Conservation (phyloP, 1,139 yeast species). For the Torulaspora globosa region DNA sequence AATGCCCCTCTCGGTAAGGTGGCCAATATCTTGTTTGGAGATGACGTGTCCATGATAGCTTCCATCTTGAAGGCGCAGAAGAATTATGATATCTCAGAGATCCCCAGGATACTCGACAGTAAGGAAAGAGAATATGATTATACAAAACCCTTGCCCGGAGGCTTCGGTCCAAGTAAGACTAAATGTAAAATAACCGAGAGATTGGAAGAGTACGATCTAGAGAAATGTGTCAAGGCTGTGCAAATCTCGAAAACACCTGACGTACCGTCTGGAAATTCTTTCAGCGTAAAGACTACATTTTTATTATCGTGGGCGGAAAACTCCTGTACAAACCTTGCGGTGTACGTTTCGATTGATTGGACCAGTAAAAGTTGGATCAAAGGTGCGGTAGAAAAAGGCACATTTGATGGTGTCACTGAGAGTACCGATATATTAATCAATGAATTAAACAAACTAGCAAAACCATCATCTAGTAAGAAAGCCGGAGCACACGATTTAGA, state of each 20-base stretch:
- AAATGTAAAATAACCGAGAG: slow-evolving; percentile 71
- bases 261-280: slow-evolving; percentile 87
- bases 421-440: slow-evolving; percentile 48
- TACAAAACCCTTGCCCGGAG: slow-evolving; percentile 71
- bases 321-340: slow-evolving; percentile 62
- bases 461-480: slow-evolving; percentile 12
- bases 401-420: slow-evolving; percentile 61
- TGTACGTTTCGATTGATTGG: slow-evolving; percentile 77
- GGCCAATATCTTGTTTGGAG: slow-evolving; percentile 65
- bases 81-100: slow-evolving; percentile 60
- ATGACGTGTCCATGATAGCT: slow-evolving; percentile 53
- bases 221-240: slow-evolving; percentile 53
- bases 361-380: slow-evolving; percentile 49
- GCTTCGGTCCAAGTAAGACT: slow-evolving; percentile 94
- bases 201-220: slow-evolving; percentile 56
- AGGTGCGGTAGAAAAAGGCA: slow-evolving; percentile 56
- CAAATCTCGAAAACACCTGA: slow-evolving; percentile 83
- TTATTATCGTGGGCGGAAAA: slow-evolving; percentile 65
- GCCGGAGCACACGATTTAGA: slow-evolving; percentile 25
- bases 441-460: slow-evolving; percentile 39
- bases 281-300: slow-evolving; percentile 64
- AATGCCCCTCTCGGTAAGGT: slow-evolving; percentile 80
- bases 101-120: slow-evolving; percentile 45
- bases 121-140: slow-evolving; percentile 60
- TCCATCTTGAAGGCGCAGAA: slow-evolving; percentile 58